Conservation (phyloP, 2,329 filamentous ascomycete species). For the Hymenoscyphus occultus region DNA sequence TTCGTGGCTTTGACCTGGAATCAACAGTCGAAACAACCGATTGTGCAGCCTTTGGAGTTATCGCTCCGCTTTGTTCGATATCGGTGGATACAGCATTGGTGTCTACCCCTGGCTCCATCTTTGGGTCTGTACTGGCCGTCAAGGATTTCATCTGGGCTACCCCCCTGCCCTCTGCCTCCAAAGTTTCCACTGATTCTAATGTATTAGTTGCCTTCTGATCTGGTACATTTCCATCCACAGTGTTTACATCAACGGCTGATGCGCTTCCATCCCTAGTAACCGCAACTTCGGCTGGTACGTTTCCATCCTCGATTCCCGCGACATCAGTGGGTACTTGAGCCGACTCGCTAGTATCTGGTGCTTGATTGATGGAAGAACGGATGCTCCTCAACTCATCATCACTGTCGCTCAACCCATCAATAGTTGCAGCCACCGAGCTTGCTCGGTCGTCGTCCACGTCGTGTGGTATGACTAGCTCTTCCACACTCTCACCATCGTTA, state of each 20-base stretch:
- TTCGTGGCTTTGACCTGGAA: slow-evolving; percentile 44
- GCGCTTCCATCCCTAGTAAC: not conserved
- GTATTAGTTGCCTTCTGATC: not conserved
- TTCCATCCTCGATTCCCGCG: not conserved
- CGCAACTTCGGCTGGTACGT: not conserved
- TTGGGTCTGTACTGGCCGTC: slow-evolving; percentile 27
- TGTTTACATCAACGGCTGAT: not conserved
- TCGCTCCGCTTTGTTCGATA: slow-evolving; percentile 19
- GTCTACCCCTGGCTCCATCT: slow-evolving; percentile 15
- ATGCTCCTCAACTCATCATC: slow-evolving; percentile 33
- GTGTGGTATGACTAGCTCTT: slow-evolving; percentile 44
- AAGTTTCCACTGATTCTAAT: not conserved
- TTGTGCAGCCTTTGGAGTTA: slow-evolving; percentile 21
- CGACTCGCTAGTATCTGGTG: slow-evolving; percentile 18
- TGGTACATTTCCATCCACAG: not conserved
- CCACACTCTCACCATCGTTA: slow-evolving; percentile 34
- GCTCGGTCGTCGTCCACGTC: slow-evolving; percentile 39
- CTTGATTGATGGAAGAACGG: slow-evolving; percentile 26
- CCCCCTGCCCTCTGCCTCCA: not conserved
- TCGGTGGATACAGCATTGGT: not conserved
- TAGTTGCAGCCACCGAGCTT: slow-evolving; percentile 55
- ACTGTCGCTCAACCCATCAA: slow-evolving; percentile 49
- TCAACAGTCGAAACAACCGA: slow-evolving; percentile 40
- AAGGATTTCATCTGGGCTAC: slow-evolving; percentile 14
- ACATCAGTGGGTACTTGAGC: not conserved